Evolutionary conservation across 2,329 filamentous ascomycete species (phyloP).

Genomic region (Penicillium sp.): DNA sequence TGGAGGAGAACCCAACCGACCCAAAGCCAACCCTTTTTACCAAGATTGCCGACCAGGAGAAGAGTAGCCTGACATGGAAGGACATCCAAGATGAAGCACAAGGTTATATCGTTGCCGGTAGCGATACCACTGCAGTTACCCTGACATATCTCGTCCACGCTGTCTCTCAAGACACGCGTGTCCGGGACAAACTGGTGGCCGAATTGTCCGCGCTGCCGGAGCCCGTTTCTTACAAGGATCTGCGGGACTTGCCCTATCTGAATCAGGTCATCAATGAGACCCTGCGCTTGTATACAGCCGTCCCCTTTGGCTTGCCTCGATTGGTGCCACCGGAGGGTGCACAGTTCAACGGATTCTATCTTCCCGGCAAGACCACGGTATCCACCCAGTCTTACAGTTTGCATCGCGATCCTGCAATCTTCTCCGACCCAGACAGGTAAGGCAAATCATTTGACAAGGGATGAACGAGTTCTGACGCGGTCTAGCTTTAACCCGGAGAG

Average conservation of each 20-base stretch:
- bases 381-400: slow-evolving; percentile 55
- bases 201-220: slow-evolving; percentile 21
- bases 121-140: slow-evolving; percentile 52
- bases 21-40: slow-evolving; percentile 30
- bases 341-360: slow-evolving; percentile 37
- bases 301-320: slow-evolving; percentile 37
- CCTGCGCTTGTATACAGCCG: slow-evolving; percentile 40
- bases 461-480: neutral
- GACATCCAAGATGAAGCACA: slow-evolving; percentile 45
- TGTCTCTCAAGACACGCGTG: slow-evolving; percentile 17
- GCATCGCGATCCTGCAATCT: slow-evolving; percentile 54
- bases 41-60: slow-evolving; percentile 25
- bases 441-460: slow-evolving; percentile 21
- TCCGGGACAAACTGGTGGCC: slow-evolving; percentile 19
- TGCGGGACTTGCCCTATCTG: slow-evolving; percentile 43
- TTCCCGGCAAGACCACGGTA: slow-evolving; percentile 55
- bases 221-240: slow-evolving; percentile 31
- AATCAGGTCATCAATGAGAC: slow-evolving; percentile 35
- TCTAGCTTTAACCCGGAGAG: slow-evolving; percentile 26
- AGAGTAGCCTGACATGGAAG: slow-evolving; percentile 25
- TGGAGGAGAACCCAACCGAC: slow-evolving; percentile 15
- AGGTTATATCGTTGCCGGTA: slow-evolving; percentile 51
- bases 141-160: slow-evolving; percentile 45
- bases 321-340: slow-evolving; percentile 43
- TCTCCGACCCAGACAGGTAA: slow-evolving; percentile 51